Evolutionary conservation across 2,329 filamentous ascomycete genomes (phyloP).

Genomic region (Zasmidium citrigriseum): DNA sequence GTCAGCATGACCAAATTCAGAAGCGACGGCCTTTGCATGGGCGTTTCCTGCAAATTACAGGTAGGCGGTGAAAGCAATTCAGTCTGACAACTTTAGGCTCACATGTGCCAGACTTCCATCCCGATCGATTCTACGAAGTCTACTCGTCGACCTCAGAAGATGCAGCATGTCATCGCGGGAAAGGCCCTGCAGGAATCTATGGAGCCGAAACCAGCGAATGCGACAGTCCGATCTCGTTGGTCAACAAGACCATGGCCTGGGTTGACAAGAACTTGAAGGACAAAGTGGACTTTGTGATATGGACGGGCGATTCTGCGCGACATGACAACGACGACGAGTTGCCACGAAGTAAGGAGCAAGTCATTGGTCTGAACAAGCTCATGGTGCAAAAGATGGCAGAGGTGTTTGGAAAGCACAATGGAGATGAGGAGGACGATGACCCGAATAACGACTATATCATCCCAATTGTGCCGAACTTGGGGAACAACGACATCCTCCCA

Average conservation of each 20-base stretch:
- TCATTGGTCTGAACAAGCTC: conserved; percentile 74
- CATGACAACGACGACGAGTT: conserved; percentile 49
- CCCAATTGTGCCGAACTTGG: conserved; percentile 85
- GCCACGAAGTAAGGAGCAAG: conserved; percentile 73
- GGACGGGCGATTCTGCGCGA: conserved; percentile 43
- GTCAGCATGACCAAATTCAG: neutral
- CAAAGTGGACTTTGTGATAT: conserved; percentile 42
- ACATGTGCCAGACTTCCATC: conserved; percentile 73
- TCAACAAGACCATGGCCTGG: conserved; percentile 91
- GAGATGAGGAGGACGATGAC: conserved; percentile 47
- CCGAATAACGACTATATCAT: conserved; percentile 65
- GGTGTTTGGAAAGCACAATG: conserved; percentile 63
- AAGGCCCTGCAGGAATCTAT: conserved; percentile 75
- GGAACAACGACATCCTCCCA: conserved; percentile 96
- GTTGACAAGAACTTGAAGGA: conserved; percentile 55
- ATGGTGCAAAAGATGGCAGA: conserved; percentile 76
- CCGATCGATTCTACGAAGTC: conserved; percentile 81
- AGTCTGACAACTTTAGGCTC: conserved; percentile 7
- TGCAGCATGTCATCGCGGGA: conserved; percentile 75
- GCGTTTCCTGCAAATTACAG: conserved; percentile 86
- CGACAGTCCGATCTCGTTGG: conserved; percentile 76
- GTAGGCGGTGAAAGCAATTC: conserved; percentile 50
- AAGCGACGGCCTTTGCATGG: conserved; percentile 50
- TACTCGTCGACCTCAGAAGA: conserved; percentile 71
- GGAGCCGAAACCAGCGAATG: conserved; percentile 87